Conservation (phyloP, 176 grass and related monocot genomes). For the Avena atlantica region DNA sequence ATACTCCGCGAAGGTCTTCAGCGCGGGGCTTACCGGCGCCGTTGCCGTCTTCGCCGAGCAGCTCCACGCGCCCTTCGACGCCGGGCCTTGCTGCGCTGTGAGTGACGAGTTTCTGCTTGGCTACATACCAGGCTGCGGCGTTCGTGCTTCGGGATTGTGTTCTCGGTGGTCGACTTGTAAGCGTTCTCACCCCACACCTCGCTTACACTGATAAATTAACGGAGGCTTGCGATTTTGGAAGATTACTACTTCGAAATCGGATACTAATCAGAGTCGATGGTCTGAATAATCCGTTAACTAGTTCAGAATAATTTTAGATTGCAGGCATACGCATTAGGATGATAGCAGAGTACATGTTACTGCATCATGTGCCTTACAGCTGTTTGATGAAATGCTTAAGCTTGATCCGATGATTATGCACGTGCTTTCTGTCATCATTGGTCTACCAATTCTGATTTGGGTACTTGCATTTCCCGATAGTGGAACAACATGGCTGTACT, state of each 20-base stretch:
- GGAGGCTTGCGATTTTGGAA: background rate
- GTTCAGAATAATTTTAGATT: background rate
- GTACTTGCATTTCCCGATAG: background rate
- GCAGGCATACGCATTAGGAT: background rate
- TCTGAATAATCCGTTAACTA: background rate
- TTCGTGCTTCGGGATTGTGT: background rate
- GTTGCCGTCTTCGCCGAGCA: background rate
- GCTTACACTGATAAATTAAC: background rate
- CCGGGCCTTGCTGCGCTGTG: background rate
- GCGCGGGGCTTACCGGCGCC: background rate
- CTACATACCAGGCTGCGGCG: background rate
- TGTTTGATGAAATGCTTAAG: conserved; percentile 40
- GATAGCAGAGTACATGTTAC: no score
- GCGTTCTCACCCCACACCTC: background rate
- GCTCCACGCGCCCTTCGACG: background rate
- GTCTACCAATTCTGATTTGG: background rate
- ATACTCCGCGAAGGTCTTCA: background rate
- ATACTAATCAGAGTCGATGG: background rate
- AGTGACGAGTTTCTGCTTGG: background rate
- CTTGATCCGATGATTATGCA: background rate
- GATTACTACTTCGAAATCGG: background rate
- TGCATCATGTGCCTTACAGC: background rate
- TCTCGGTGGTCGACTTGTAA: background rate
- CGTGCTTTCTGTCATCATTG: background rate
- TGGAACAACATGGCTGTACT: no score